Conservation (phyloP, 495 filamentous ascomycete genomes). For the Annulohypoxylon bovei region DNA sequence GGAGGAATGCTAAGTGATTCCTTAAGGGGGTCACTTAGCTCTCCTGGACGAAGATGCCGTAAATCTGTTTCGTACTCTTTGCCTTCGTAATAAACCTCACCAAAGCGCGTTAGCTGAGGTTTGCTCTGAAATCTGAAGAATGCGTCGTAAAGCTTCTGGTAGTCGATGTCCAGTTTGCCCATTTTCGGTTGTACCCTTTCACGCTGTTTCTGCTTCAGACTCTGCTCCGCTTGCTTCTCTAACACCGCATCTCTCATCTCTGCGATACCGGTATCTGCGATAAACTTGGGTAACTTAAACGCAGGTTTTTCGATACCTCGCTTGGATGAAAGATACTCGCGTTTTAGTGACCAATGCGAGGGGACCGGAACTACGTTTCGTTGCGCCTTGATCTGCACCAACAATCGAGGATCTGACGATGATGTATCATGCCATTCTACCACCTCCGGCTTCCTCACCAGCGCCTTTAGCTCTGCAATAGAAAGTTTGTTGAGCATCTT, state of each 20-base stretch:
- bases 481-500: constrained; percentile 92
- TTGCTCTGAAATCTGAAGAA: constrained; percentile 98
- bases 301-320: constrained; percentile 94
- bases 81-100: constrained; percentile 98
- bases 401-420: constrained; percentile 86
- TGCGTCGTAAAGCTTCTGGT: constrained; percentile 95
- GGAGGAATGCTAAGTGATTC: constrained; percentile 95
- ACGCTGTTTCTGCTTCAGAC: constrained; percentile 92
- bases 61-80: constrained; percentile 98
- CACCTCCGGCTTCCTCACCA: constrained; percentile 89
- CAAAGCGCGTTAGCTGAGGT: constrained; percentile 90
- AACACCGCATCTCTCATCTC: constrained; percentile 97
- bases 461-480: constrained; percentile 91
- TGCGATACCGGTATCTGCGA: constrained; percentile 94
- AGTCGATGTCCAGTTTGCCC: constrained; percentile 97
- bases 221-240: constrained; percentile 92
- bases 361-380: constrained; percentile 97
- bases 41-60: constrained; percentile 86
- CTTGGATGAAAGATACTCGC: constrained; percentile 96
- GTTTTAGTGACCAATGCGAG: constrained; percentile 91
- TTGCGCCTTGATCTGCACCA: constrained; percentile 94
- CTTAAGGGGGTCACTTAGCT: constrained; percentile 87
- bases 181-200: constrained; percentile 96
- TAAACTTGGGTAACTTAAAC: constrained; percentile 94
- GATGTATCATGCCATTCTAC: constrained; percentile 98